Base-by-base conservation (phyloP, 202 grass and related monocot species). In the Zoysia matrella region DNA sequence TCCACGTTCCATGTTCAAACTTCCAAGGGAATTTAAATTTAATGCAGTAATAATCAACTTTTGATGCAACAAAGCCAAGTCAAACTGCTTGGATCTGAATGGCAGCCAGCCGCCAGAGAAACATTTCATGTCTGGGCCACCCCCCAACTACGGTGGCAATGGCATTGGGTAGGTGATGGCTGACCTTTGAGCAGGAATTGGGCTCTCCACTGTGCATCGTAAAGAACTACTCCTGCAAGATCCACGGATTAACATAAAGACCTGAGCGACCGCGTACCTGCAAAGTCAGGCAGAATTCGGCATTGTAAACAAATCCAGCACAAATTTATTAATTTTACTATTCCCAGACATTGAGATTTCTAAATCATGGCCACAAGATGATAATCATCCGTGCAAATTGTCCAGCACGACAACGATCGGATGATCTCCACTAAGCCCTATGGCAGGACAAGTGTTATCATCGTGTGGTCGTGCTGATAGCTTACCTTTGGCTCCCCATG, bases 381-480 rank as follows among this genome's bases (percentile, higher is more conserved):
- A 49, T 49, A 5, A 60, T 60, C 72, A 2, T 47, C 52, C 69
- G 22, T 13, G 14, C 41, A 74, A 71, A 47, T 86, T 69, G 69
- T 58, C 54, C 62, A 54, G 40, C 58, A 36, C 43, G 44, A 80
- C 69, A 57, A 60, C 8, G 75, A 79, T 83, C 65, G 60, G 74
- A 69, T 79, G 61, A 75, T 55, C 77, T n/a, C 83, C 83, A 90
- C 88, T 83, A 41, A 54, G 79, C 3, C 60, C 67, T 54, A 49
- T 16, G 62, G 48, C 69, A 56, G 47, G 74, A 86, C 88, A 89
- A 85, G 62, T 81, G 87, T 67, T 61, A 79, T 83, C 71, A 83
- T 51, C 22, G 22, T 22, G 22, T 22, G 22, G 22, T 22, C 22
- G 22, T 22, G 22, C 22, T 22, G 22, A 22, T 22, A 22, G 22